These are phyloP conservation scores for Trametes gibbosa DNA, from an alignment of 768 basidiomycete genomes.

Conservation along the genomic window DNA sequence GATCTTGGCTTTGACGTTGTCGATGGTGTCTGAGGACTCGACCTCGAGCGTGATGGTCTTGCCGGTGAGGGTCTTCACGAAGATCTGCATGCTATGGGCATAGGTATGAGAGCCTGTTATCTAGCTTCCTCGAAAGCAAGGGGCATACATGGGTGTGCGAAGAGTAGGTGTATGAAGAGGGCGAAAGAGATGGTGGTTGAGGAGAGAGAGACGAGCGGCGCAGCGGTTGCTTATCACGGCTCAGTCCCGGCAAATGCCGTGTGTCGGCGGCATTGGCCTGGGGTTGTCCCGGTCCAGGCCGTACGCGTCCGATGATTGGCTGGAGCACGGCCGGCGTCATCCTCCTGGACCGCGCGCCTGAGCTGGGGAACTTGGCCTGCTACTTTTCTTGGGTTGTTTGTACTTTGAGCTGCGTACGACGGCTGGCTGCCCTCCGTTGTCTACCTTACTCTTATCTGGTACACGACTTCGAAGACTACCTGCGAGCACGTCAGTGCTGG, in stretches of 20 bases:
- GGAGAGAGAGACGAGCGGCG: background rate
- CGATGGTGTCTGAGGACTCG: too few species aligned
- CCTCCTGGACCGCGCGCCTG: background rate
- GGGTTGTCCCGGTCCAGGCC: conserved; percentile 4
- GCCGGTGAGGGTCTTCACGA: conserved; percentile 35
- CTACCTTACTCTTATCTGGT: too few species aligned
- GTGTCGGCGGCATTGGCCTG: background rate
- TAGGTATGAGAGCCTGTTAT: conserved; percentile 38
- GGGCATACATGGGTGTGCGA: background rate
- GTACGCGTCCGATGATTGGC: conserved; percentile 2
- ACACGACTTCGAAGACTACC: too few species aligned
- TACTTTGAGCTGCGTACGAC: too few species aligned
- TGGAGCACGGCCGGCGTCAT: background rate
- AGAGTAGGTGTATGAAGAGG: background rate
- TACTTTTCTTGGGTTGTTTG: too few species aligned
- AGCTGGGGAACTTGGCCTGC: too few species aligned
- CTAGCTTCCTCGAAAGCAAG: background rate
- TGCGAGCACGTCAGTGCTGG: too few species aligned
- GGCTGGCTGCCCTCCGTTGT: too few species aligned
- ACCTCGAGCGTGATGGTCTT: too few species aligned
- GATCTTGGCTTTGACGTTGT: too few species aligned
- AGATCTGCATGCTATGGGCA: conserved; percentile 51
- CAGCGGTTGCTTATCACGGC: conserved; percentile 7
- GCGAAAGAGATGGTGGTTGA: conserved; percentile 10
- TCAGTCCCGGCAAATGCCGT: conserved; percentile 1